These are phyloP conservation scores for Austroboletus niveus DNA, from an alignment of 1,284 basidiomycete species.

Conservation along the genomic window DNA sequence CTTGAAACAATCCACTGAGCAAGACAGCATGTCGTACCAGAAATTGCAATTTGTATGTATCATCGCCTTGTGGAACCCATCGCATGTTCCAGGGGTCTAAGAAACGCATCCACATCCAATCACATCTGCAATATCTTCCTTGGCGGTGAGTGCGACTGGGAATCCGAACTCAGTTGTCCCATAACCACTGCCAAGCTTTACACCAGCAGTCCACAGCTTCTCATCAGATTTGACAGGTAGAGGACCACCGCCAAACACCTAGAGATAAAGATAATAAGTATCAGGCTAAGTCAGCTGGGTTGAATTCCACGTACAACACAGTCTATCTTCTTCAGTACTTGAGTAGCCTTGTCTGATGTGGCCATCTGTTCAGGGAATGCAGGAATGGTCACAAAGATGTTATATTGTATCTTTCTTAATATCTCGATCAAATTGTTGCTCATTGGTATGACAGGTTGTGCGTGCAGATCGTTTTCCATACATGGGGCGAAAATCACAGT, in stretches of 20 bases:
- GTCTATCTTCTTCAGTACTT: constrained; percentile 11
- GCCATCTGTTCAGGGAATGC: constrained; percentile 24
- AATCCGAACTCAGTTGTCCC: constrained; percentile 30
- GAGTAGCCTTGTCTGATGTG: constrained; percentile 3
- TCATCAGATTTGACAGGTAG: constrained; percentile 22
- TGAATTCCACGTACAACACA: constrained; percentile 15
- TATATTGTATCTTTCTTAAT: constrained; percentile 2
- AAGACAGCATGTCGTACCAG: constrained; percentile 20
- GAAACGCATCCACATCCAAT: constrained; percentile 35
- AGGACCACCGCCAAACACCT: constrained; percentile 29
- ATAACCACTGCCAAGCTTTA: constrained; percentile 16
- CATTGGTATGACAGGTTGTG: constrained; percentile 20
- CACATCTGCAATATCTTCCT: constrained; percentile 16
- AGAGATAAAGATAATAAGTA: background rate
- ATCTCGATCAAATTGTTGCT: constrained; percentile 14
- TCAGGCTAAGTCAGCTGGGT: background rate
- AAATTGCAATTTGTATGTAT: constrained; percentile 32
- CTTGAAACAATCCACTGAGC: background rate
- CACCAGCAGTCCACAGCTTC: constrained; percentile 19
- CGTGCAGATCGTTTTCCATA: constrained; percentile 5
- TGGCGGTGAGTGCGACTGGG: background rate
- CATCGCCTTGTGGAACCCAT: constrained; percentile 32
- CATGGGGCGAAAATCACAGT: constrained; percentile 17
- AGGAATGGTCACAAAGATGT: constrained; percentile 20
- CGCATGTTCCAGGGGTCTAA: constrained; percentile 14